These are phyloP conservation scores for Saccharomycopsis babjevae DNA, from an alignment of 805 yeast genomes.

Conservation along the genomic window DNA sequence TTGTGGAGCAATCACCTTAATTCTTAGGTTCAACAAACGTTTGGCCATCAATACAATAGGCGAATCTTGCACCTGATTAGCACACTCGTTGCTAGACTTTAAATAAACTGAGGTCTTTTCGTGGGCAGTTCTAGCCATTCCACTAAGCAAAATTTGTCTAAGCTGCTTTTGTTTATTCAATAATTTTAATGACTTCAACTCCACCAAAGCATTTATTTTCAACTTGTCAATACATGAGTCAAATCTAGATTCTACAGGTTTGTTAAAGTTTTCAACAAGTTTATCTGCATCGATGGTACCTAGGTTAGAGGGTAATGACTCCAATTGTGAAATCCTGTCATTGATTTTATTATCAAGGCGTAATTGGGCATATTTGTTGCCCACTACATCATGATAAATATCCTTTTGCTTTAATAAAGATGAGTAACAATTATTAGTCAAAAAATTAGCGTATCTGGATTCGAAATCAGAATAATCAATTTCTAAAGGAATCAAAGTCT, in stretches of 20 bases:
- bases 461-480: slow-evolving; percentile 14
- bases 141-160: slow-evolving; percentile 48
- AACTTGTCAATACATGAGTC: slow-evolving; percentile 43
- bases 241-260: slow-evolving; percentile 23
- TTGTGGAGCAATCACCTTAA: slow-evolving; percentile 60
- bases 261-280: slow-evolving; percentile 27
- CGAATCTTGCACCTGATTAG: slow-evolving; percentile 33
- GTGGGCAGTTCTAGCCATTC: slow-evolving; percentile 46
- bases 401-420: slow-evolving; percentile 7
- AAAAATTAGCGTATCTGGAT: slow-evolving; percentile 12
- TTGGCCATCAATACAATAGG: slow-evolving; percentile 57
- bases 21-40: slow-evolving; percentile 56
- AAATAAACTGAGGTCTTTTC: slow-evolving; percentile 33
- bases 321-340: slow-evolving; percentile 50
- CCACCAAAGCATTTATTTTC: slow-evolving; percentile 58
- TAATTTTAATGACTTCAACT: slow-evolving; percentile 55
- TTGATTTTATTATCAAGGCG: slow-evolving; percentile 44
- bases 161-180: slow-evolving; percentile 61
- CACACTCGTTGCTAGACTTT: slow-evolving; percentile 1
- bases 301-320: slow-evolving; percentile 56
- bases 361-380: slow-evolving; percentile 42
- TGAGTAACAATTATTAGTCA: slow-evolving; percentile 8
- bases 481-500: slow-evolving; percentile 21
- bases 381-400: slow-evolving; percentile 27
- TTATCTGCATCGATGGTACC: slow-evolving; percentile 47